These are phyloP conservation scores for Leccinum sublutescens DNA, from an alignment of 768 basidiomycete species.

Conservation along the genomic window DNA sequence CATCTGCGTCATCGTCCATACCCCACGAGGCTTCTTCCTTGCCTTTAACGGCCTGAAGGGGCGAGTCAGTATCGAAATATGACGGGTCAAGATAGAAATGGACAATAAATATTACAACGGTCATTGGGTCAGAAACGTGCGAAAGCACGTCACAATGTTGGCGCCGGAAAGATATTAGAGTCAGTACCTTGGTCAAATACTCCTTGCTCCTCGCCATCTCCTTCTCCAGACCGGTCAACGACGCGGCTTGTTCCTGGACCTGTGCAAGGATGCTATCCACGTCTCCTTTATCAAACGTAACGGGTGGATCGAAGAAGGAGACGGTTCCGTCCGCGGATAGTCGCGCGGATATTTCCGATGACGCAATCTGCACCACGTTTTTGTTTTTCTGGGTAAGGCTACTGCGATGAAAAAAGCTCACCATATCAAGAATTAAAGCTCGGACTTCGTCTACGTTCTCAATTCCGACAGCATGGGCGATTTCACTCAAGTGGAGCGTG, in stretches of 20 bases:
- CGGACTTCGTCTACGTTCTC: conserved; percentile 55
- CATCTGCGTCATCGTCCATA: conserved; percentile 29
- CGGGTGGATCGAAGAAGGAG: conserved; percentile 64
- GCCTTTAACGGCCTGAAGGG: conserved; percentile 28
- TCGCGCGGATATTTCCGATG: conserved; percentile 64
- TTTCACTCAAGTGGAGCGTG: conserved; percentile 71
- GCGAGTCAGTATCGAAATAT: background rate
- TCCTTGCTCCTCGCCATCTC: conserved; percentile 62
- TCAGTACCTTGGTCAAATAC: conserved; percentile 63
- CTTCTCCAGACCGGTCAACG: conserved; percentile 24
- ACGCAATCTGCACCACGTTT: conserved; percentile 55
- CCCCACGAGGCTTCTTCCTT: conserved; percentile 30
- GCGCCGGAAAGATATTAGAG: background rate
- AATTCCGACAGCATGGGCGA: conserved; percentile 48
- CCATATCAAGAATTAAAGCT: conserved; percentile 70
- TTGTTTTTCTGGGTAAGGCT: conserved; percentile 3
- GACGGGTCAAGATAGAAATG: background rate
- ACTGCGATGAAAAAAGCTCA: conserved; percentile 29
- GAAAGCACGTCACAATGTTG: background rate
- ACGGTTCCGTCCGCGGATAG: conserved; percentile 71
- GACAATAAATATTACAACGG: background rate
- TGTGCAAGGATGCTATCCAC: conserved; percentile 57
- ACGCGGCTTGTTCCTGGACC: conserved; percentile 46
- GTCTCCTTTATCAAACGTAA: conserved; percentile 56
- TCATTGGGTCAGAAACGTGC: background rate